A percentile compares a stretch with the other conserved stretches of the same genome.
phyloP scores from a whole-genome alignment of 176 grass and related monocot genomes.

The Themeda triandra region DNA sequence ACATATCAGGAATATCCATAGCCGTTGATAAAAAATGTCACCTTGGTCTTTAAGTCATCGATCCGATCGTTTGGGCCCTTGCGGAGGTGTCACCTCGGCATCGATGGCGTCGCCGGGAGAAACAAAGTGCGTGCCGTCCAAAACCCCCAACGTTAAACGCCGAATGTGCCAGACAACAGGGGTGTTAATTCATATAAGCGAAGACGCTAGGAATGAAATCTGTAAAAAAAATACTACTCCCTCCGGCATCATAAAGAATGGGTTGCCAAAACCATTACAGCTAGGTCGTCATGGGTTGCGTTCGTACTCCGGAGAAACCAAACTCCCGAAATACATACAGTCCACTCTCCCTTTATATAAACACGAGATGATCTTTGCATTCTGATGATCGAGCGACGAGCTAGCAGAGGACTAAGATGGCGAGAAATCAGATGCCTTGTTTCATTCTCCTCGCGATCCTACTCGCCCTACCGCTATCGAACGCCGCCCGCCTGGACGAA shows the following conservation, averaged over 20 bases:
- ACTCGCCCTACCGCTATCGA: not conserved
- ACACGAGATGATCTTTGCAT: not conserved
- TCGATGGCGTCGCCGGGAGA: not conserved
- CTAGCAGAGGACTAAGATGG: not conserved
- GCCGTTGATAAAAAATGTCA: not conserved
- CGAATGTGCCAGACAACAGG: too few species aligned
- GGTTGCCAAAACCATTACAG: not conserved
- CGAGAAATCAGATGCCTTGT: not conserved
- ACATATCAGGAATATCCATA: too few species aligned
- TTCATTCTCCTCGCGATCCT: not conserved
- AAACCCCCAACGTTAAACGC: not conserved
- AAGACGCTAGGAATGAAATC: not conserved
- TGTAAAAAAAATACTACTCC: too few species aligned
- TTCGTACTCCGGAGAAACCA: constrained; percentile 12
- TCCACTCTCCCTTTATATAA: not conserved
- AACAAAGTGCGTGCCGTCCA: not conserved
- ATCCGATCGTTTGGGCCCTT: not conserved
- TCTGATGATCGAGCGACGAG: not conserved
- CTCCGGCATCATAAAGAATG: too few species aligned
- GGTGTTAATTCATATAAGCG: too few species aligned
- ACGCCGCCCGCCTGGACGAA: constrained; percentile 23
- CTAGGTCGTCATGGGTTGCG: not conserved
- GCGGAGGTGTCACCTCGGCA: not conserved
- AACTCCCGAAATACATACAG: not conserved
- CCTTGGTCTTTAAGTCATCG: not conserved